Evolutionary conservation across 2,329 filamentous ascomycete species (phyloP).

Genomic region (Penicillium oxalicum): DNA sequence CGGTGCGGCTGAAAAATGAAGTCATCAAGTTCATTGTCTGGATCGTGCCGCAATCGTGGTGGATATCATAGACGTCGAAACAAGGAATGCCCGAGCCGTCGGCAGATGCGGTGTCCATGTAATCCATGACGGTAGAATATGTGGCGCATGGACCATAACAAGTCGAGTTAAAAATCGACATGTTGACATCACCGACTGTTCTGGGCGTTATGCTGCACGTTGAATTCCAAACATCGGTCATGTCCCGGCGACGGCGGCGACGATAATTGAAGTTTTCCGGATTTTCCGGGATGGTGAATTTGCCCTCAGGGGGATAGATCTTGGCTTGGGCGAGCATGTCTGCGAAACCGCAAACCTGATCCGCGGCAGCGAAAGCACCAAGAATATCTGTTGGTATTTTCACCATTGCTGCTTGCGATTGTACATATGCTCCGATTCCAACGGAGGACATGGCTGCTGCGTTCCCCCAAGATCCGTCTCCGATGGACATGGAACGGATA

Average conservation of each 20-base stretch:
- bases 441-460: slow-evolving; percentile 31
- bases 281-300: slow-evolving; percentile 28
- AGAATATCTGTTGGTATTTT: slow-evolving; percentile 25
- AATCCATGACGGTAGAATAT: slow-evolving; percentile 31
- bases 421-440: slow-evolving; percentile 24
- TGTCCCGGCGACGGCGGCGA: slow-evolving; percentile 11
- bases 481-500: slow-evolving; percentile 32
- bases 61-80: slow-evolving; percentile 33
- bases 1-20: slow-evolving; percentile 30
- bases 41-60: slow-evolving; percentile 26
- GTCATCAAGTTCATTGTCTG: slow-evolving; percentile 19
- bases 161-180: slow-evolving; percentile 29
- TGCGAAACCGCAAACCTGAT: slow-evolving; percentile 29
- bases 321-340: slow-evolving; percentile 22
- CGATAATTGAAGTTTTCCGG: slow-evolving; percentile 28
- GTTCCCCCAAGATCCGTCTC: slow-evolving; percentile 34
- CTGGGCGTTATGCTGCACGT: slow-evolving; percentile 23
- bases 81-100: slow-evolving; percentile 16
- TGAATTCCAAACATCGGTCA: slow-evolving; percentile 10
- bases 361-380: slow-evolving; percentile 25
- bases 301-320: slow-evolving; percentile 26
- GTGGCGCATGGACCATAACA: slow-evolving; percentile 34
- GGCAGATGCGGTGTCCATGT: slow-evolving; percentile 18
- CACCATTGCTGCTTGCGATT: slow-evolving; percentile 20
- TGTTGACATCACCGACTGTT: slow-evolving; percentile 20